phyloP scores from a whole-genome alignment of 1,139 yeast genomes.

The Blastobotrys buckinghamii region DNA sequence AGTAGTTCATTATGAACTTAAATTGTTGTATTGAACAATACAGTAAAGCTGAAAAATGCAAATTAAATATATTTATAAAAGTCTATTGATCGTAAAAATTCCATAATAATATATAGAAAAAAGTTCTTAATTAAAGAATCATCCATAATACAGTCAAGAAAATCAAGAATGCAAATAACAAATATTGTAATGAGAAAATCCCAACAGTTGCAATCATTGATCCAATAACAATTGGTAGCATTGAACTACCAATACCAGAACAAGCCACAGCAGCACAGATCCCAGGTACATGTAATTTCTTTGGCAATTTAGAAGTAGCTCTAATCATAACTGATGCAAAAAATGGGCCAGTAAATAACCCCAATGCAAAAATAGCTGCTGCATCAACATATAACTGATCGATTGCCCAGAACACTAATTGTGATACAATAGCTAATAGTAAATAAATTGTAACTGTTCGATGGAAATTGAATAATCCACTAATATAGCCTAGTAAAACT shows the following conservation, averaged over 20 bases:
- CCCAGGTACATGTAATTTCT: constrained; percentile 54
- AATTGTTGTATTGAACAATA: no score
- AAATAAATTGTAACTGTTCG: constrained; percentile 21
- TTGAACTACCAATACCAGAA: constrained; percentile 76
- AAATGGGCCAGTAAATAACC: constrained; percentile 69
- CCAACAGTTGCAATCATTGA: constrained; percentile 33
- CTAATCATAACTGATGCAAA: constrained; percentile 72
- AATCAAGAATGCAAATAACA: constrained; percentile 16
- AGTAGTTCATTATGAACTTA: no score
- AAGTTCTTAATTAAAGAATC: not conserved
- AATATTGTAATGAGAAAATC: constrained; percentile 16
- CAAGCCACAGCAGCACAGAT: constrained; percentile 69
- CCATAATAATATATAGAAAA: no score
- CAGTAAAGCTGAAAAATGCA: no score
- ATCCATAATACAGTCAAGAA: constrained; percentile 16
- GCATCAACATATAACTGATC: constrained; percentile 15
- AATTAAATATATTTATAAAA: no score
- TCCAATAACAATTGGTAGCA: constrained; percentile 56
- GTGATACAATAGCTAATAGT: constrained; percentile 20
- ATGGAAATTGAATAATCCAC: constrained; percentile 27
- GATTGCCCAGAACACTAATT: constrained; percentile 21
- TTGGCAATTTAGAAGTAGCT: constrained; percentile 55
- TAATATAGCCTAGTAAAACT: constrained; percentile 37
- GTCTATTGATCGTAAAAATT: no score
- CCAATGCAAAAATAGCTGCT: constrained; percentile 45